Base-by-base conservation (phyloP, 23 red algal species). In the Gracilaria gracilis region DNA sequence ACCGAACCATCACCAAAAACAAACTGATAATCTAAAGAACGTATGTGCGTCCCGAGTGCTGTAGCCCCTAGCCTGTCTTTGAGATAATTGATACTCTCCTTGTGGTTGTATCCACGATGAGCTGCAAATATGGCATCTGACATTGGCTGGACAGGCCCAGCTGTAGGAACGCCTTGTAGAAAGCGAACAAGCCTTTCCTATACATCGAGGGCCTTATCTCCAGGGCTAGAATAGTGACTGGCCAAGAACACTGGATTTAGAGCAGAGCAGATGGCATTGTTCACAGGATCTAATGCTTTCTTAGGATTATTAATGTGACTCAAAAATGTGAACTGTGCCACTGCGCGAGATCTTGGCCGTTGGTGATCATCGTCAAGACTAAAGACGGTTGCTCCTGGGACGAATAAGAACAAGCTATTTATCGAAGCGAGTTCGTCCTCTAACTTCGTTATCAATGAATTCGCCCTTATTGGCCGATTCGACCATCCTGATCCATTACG, bases 251-350 rank as follows among this genome's bases (percentile, higher is more conserved):
- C 24, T 6, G 70, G 34, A 34, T 75, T 75, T 9, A 6, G 19
- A 4, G 70, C 70, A 44, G 70, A 75, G 19, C 70, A 75, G 40
- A 75, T 75, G 11, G 70, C 70, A 17, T 75, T 75, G 13, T 48
- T 48, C n/a, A 75, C 70, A 13, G 25, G 25, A n/a, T 24, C 70
- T 17, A 75, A 9, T n/a, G 35, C 70, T 75, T 75, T 75, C 20
- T 75, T 75, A 7, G 25, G 9, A 38, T 75, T 75, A 20, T 75
- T 37, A 21, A 44, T 11, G 11, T 75, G 70, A 13, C 40, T n/a
- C 8, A 75, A 7, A 7, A 44, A 38, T 4, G 70, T 75, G 3
- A 35, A 24, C 3, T 37, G 33, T 48, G 40, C 40, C 6, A 75
- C 33, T 6, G 70, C 70, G 5, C 34, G 70, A 6, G 70, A 38